Base-by-base conservation (phyloP, 2,329 filamentous ascomycete species). In the Sporothrix euskadiensis region DNA sequence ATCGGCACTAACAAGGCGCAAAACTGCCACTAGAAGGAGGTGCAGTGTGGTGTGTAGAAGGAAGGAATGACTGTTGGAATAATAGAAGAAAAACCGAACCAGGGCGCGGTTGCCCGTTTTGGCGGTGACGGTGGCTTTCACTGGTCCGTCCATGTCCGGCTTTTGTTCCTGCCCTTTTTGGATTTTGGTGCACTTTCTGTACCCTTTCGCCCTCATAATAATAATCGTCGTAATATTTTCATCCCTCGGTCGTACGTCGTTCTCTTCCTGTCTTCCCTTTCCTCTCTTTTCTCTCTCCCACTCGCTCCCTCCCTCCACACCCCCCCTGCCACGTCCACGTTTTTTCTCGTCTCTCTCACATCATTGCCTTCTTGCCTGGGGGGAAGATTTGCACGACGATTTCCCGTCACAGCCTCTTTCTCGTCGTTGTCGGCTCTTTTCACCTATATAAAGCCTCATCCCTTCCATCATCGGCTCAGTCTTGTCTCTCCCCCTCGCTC, bases 91-190 rank as follows among this genome's bases (percentile, higher is more conserved):
- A 61, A 63, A 32, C 10, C 6, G 54, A 61, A 26, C 44, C 26
- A 59, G 26, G 14, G 26, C 71, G 41, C 16, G 30, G 61, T 69
- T 73, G 41, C 71, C 71, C 44, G 26, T 59, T 69, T 69, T 69
- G 63, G 71, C 52, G 52, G 63, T 61, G 71, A 73, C 71, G 35
- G 52, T 69, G 41, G 71, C 32, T 19, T 26, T 63, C 32, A 52
- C 54, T 39, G 39, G 69, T 70, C 68, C 56, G 69, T 70, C 68
- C 56, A 56, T 26, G 54, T 71, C 39, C 54, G 39, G 22, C 19
- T 26, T 22, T 56, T 69, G 41, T 61, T 69, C 56, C 52, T 72
- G 63, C 49, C 69, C 35, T 49, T 30, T 41, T 54, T 26, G 26
- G 26, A 1, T 26, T 26, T 26, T 26, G 26, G 26, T 39, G 56